These are phyloP conservation scores for Penicillium rolfsii DNA, from an alignment of 2,329 filamentous ascomycete genomes.

Conservation along the genomic window DNA sequence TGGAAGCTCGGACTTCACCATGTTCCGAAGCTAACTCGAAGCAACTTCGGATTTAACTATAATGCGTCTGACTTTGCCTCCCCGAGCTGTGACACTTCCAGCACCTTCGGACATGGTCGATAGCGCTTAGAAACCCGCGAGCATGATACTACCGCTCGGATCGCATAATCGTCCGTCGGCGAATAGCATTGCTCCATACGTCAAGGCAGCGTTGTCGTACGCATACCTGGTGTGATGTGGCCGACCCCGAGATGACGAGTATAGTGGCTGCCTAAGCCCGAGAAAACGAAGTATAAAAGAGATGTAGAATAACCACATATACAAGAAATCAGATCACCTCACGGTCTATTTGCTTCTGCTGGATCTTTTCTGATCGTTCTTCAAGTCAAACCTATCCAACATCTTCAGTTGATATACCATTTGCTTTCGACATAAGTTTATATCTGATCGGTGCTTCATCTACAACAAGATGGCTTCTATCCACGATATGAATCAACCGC, in stretches of 20 bases:
- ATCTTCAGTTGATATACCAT: not conserved
- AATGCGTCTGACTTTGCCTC: constrained; percentile 12
- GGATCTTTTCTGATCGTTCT: not conserved
- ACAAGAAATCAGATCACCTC: constrained; percentile 11
- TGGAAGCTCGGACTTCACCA: constrained; percentile 15
- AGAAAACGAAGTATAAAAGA: constrained; percentile 17
- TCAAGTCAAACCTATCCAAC: not conserved
- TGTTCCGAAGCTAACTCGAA: not conserved
- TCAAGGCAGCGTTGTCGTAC: constrained; percentile 24
- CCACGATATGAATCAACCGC: constrained; percentile 56
- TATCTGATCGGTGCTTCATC: not conserved
- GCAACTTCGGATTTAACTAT: constrained; percentile 4
- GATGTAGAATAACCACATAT: not conserved
- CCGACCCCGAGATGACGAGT: constrained; percentile 8
- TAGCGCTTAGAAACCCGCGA: constrained; percentile 6
- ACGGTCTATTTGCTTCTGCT: constrained; percentile 6
- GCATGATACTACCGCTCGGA: constrained; percentile 2
- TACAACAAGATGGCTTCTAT: constrained; percentile 55
- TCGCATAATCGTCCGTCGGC: constrained; percentile 7
- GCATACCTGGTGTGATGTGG: constrained; percentile 16
- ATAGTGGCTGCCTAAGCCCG: constrained; percentile 15
- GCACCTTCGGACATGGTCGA: constrained; percentile 3
- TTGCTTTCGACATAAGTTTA: constrained; percentile 1
- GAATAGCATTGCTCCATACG: constrained; percentile 7
- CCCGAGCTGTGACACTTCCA: constrained; percentile 7